Conservation (phyloP, 2,329 filamentous ascomycete species). For the Neofusicoccum laricinum region DNA sequence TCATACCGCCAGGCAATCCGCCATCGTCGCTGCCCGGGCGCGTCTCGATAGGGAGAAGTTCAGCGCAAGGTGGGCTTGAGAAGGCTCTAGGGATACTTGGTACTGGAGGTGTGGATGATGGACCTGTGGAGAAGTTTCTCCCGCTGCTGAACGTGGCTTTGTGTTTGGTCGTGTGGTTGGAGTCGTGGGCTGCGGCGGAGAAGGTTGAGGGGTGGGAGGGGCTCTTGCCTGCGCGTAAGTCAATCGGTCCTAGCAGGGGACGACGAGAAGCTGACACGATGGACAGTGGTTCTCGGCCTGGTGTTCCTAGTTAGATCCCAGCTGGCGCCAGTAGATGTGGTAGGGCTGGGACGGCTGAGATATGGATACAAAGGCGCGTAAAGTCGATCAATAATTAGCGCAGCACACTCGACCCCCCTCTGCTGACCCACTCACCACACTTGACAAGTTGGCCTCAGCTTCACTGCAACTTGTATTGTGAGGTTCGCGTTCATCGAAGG, state of each 20-base stretch:
- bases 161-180: slow-evolving; percentile 47
- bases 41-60: slow-evolving; percentile 18
- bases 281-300: slow-evolving; percentile 56
- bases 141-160: slow-evolving; percentile 59
- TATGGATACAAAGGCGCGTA: slow-evolving; percentile 17
- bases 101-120: slow-evolving; percentile 17
- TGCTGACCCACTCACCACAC: no score
- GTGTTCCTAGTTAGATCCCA: slow-evolving; percentile 62
- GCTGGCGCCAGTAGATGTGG: slow-evolving; percentile 66
- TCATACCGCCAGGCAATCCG: slow-evolving; percentile 50
- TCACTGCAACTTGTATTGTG: no score
- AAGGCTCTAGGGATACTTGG: not conserved
- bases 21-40: slow-evolving; percentile 24
- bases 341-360: slow-evolving; percentile 7
- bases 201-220: slow-evolving; percentile 29
- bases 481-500: no score
- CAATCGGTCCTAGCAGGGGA: no score
- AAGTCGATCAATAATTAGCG: not conserved
- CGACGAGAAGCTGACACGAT: not conserved
- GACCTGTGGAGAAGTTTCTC: slow-evolving; percentile 58
- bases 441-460: no score
- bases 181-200: slow-evolving; percentile 24
- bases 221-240: slow-evolving; percentile 35
- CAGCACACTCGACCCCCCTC: no score
- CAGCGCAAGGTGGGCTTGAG: not conserved